A percentile compares a stretch with the other conserved stretches of the same genome.
Conservation (phyloP, 805 yeast species). For the Candida takata region DNA sequence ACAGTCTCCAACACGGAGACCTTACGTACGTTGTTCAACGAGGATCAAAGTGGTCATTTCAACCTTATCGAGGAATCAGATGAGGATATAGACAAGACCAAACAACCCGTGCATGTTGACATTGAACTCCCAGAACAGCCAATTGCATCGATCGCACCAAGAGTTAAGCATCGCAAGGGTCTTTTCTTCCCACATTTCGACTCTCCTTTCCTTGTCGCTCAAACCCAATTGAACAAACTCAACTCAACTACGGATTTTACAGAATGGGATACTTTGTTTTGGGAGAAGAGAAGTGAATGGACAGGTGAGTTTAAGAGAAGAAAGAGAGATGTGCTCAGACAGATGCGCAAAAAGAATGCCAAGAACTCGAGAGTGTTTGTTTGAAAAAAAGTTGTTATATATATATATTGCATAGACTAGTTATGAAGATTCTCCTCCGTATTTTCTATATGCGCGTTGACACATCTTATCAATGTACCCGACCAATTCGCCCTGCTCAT, state of each 20-base stretch:
- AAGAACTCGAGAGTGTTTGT: constrained; percentile 18
- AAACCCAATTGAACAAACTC: constrained; percentile 65
- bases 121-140: constrained; percentile 19
- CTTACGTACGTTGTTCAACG: constrained; percentile 49
- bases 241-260: constrained; percentile 28
- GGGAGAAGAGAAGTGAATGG: constrained; percentile 77
- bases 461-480: constrained; percentile 6
- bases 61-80: constrained; percentile 38
- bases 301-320: constrained; percentile 68
- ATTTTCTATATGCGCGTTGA: not conserved
- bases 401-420: not conserved
- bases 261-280: constrained; percentile 70
- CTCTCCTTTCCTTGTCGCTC: constrained; percentile 84
- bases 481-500: constrained; percentile 1
- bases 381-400: constrained; percentile 2
- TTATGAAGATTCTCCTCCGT: not conserved
- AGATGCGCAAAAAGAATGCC: constrained; percentile 38
- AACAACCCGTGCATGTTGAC: constrained; percentile 18
- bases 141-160: constrained; percentile 17
- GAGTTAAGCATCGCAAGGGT: constrained; percentile 27
- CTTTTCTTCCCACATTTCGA: constrained; percentile 77
- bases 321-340: constrained; percentile 65
- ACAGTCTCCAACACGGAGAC: constrained; percentile 48
- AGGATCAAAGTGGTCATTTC: constrained; percentile 27
- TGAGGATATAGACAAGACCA: constrained; percentile 40